These are phyloP conservation scores for Tephrocybe sp. DNA, from an alignment of 768 basidiomycete genomes.

Conservation along the genomic window DNA sequence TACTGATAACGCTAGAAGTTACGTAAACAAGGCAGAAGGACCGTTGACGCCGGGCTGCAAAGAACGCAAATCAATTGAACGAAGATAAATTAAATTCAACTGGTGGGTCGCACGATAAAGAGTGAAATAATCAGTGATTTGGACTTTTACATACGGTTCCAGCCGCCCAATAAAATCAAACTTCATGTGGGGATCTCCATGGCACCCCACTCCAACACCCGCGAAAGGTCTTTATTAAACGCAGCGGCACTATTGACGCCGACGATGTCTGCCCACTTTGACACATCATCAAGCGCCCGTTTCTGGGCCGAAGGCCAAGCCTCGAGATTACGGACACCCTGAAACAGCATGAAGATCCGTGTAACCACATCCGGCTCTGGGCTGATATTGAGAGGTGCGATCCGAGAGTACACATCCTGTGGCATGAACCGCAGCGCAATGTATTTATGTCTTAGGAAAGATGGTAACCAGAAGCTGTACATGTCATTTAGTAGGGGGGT, in stretches of 20 bases:
- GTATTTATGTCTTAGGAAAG: conserved; percentile 35
- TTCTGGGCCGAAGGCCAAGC: conserved; percentile 26
- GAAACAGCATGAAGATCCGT: conserved; percentile 50
- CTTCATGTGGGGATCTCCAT: conserved; percentile 34
- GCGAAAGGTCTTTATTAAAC: conserved; percentile 28
- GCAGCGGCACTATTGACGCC: conserved; percentile 29
- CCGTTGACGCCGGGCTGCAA: too few relatives aligned
- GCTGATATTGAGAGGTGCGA: conserved; percentile 35
- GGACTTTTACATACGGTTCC: conserved; percentile 2
- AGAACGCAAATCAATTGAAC: not conserved
- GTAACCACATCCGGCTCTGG: conserved; percentile 44
- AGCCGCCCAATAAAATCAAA: not conserved
- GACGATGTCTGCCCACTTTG: conserved; percentile 32
- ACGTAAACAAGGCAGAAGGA: too few relatives aligned
- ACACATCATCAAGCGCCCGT: conserved; percentile 21
- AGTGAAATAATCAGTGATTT: not conserved
- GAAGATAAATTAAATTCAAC: not conserved
- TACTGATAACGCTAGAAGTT: too few relatives aligned
- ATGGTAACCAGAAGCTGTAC: conserved; percentile 44
- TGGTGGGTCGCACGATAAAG: not conserved
- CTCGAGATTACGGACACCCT: conserved; percentile 28
- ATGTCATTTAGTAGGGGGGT: not conserved
- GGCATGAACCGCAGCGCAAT: conserved; percentile 47
- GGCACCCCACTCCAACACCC: conserved; percentile 49
- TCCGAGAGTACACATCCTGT: conserved; percentile 39